phyloP scores from a whole-genome alignment of 352 stramenopile species.

The Pythium phragmiticola region DNA sequence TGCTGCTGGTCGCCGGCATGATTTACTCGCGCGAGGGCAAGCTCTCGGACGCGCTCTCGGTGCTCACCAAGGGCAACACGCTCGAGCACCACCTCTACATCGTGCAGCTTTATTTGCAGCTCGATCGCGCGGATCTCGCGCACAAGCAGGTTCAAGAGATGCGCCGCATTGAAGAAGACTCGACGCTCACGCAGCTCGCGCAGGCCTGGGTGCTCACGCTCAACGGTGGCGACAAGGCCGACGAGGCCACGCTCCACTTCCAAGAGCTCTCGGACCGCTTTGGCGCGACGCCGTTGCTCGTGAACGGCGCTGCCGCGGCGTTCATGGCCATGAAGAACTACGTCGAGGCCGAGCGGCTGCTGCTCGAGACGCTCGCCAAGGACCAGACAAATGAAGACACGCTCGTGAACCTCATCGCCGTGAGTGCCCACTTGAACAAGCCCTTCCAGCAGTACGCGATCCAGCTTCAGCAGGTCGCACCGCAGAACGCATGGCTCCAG shows the following conservation, averaged over 20 bases:
- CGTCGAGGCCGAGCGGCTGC: conserved; percentile 82
- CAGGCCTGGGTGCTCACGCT: conserved; percentile 88
- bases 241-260: conserved; percentile 93
- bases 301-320: conserved; percentile 90
- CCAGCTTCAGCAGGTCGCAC: conserved; percentile 79
- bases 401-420: conserved; percentile 93
- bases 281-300: conserved; percentile 86
- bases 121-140: conserved; percentile 94
- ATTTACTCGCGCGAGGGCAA: conserved; percentile 92
- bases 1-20: conserved; percentile 93
- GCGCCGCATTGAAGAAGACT: conserved; percentile 94
- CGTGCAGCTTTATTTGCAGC: conserved; percentile 87
- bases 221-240: conserved; percentile 75
- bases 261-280: conserved; percentile 94
- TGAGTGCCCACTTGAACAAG: conserved; percentile 90
- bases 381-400: conserved; percentile 89
- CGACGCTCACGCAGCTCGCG: conserved; percentile 93
- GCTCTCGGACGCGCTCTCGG: conserved; percentile 93
- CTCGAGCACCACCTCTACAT: conserved; percentile 94
- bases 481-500: conserved; percentile 65
- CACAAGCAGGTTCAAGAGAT: conserved; percentile 88
- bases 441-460: conserved; percentile 70
- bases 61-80: conserved; percentile 85
- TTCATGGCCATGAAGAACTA: conserved; percentile 93
- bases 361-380: conserved; percentile 88